Evolutionary conservation across 495 filamentous ascomycete species (phyloP), one percentile per base, ranked within the genome.

Genomic region (Aspergillus nidulans): DNA sequence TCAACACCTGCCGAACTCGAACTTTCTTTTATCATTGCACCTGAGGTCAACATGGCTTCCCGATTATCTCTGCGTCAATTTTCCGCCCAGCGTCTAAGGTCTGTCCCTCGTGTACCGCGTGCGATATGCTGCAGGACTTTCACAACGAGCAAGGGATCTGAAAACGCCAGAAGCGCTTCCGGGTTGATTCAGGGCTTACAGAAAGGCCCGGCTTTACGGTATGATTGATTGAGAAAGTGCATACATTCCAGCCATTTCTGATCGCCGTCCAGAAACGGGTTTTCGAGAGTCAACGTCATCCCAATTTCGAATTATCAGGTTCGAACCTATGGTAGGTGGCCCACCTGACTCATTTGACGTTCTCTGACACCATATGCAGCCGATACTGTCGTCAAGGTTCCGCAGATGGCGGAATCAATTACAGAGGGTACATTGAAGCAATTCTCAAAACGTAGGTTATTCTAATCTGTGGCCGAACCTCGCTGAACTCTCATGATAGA

Each of bases 331-430:
- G 73, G 70, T 77, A 60, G 52, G 23, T 38, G 3, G 10, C 16
- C 24, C 16, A 19, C n/a, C 34, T 30, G 24, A 8, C 43, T 21
- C 41, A 12, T 12, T 3, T 34, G 30, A 19, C 30, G 6, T 49
- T 38, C 49, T 53, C 55, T 62, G 55, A 42, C 42, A 57, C 2
- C 49, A 32, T 47, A 32, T 50, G 15, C 43, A 81, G 91, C 90
- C 67, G 90, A 95, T 56, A 85, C 78, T 52, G 73, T 92, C 46
- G 85, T 98, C 69, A 94, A 97, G 74, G 95, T 97, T 63, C 95
- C 94, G 16, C 80, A 92, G 63, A 99, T 99, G 94, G 94, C 94
- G 51, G 94, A 99, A 70, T 99, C 95, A 13, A 97, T 99, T 68
- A 95, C 90, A 38, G 94, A 99, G 71, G 94, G 94, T 50, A 97